phyloP scores from a whole-genome alignment of 495 filamentous ascomycete species.

The Stereocaulon alpinum region DNA sequence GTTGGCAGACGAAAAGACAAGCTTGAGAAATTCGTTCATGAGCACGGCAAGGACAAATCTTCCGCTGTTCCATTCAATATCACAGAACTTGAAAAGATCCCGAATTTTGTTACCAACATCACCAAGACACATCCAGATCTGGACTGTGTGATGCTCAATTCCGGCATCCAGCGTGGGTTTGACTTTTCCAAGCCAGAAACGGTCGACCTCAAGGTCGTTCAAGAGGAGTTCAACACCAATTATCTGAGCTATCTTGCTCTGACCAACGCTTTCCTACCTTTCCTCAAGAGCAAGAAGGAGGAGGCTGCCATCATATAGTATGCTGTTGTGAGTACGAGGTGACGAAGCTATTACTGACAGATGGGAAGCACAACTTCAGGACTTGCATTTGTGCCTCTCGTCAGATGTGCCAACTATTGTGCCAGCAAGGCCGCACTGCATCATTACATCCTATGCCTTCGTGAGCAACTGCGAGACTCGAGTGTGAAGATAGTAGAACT shows the following conservation, averaged over 20 bases:
- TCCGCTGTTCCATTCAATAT: conserved; percentile 51
- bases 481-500: conserved; percentile 55
- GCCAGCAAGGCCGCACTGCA: conserved; percentile 39
- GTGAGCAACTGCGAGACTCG: conserved; percentile 45
- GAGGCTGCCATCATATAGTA: conserved; percentile 32
- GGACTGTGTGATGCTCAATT: conserved; percentile 33
- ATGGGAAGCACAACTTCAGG: conserved; percentile 35
- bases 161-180: conserved; percentile 40
- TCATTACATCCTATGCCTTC: conserved; percentile 42
- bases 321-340: neutral
- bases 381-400: conserved; percentile 33
- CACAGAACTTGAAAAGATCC: conserved; percentile 48
- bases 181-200: conserved; percentile 50
- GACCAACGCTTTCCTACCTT: conserved; percentile 52
- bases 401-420: conserved; percentile 33
- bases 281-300: conserved; percentile 40
- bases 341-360: neutral
- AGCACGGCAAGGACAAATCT: conserved; percentile 47
- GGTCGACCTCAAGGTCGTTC: conserved; percentile 42
- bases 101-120: conserved; percentile 43
- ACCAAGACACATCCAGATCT: conserved; percentile 44
- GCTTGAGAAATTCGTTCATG: conserved; percentile 50
- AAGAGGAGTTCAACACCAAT: conserved; percentile 54
- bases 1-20: conserved; percentile 56
- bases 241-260: conserved; percentile 54